A percentile compares a stretch with the other conserved stretches of the same genome.
These are phyloP conservation scores for Aspergillus pseudonomiae DNA, from an alignment of 2,329 filamentous ascomycete species.

Conservation along the genomic window DNA sequence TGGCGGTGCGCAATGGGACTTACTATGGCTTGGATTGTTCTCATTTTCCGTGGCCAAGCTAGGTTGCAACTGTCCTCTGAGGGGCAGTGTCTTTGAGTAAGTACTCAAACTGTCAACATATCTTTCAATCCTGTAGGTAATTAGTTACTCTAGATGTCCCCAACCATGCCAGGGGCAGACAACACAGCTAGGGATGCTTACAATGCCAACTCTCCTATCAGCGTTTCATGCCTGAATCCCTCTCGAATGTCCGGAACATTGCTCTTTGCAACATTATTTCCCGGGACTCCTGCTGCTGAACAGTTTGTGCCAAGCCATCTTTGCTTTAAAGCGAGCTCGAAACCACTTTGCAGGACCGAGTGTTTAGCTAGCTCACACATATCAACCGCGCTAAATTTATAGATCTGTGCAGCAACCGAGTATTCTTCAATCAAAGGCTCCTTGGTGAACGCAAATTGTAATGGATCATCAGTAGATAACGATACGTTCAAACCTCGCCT, in stretches of 20 bases:
- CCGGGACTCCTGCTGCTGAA: constrained; percentile 74
- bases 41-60: not conserved
- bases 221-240: constrained; percentile 84
- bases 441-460: constrained; percentile 98
- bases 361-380: constrained; percentile 99
- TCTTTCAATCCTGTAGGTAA: constrained; percentile 1
- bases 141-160: not conserved
- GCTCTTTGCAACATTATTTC: constrained; percentile 92
- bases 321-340: constrained; percentile 84
- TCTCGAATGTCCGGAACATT: constrained; percentile 94
- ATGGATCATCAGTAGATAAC: constrained; percentile 90
- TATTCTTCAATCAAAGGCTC: constrained; percentile 98
- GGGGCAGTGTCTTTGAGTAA: not conserved
- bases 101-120: not conserved
- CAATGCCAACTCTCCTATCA: constrained; percentile 83
- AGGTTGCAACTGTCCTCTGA: not conserved
- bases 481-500: constrained; percentile 93
- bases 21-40: not conserved
- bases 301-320: constrained; percentile 86
- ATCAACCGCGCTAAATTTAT: constrained; percentile 93
- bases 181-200: constrained; percentile 45
- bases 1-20: not conserved
- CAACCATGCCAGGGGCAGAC: not conserved
- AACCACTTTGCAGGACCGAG: constrained; percentile 91
- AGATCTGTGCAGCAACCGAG: constrained; percentile 95